These are phyloP conservation scores for Diutina rugosa DNA, from an alignment of 1,139 yeast species.

Conservation along the genomic window DNA sequence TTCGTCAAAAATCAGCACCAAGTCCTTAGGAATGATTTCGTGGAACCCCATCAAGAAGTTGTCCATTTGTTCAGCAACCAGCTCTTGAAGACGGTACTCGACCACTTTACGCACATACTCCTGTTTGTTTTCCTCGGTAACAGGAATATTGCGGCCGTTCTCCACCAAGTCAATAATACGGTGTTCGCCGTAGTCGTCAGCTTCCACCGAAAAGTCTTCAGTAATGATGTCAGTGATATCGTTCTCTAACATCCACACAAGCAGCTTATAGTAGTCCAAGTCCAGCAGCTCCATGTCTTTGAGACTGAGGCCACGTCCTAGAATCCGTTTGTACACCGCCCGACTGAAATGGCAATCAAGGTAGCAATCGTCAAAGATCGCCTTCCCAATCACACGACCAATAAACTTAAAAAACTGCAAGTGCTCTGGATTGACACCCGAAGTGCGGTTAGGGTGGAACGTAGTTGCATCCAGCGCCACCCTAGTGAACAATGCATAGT, in stretches of 20 bases:
- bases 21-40: slow-evolving; percentile 80
- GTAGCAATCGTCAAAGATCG: slow-evolving; percentile 76
- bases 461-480: slow-evolving; percentile 89
- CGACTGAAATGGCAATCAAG: slow-evolving; percentile 93
- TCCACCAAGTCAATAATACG: slow-evolving; percentile 70
- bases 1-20: slow-evolving; percentile 83
- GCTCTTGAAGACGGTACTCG: slow-evolving; percentile 71
- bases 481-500: slow-evolving; percentile 85
- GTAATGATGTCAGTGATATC: slow-evolving; percentile 93
- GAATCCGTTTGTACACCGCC: slow-evolving; percentile 81
- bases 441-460: slow-evolving; percentile 89
- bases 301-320: slow-evolving; percentile 71
- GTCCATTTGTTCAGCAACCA: slow-evolving; percentile 82
- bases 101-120: slow-evolving; percentile 82
- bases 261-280: slow-evolving; percentile 80
- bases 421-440: slow-evolving; percentile 90
- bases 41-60: slow-evolving; percentile 81
- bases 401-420: slow-evolving; percentile 85
- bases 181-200: slow-evolving; percentile 90
- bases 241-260: slow-evolving; percentile 94
- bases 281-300: slow-evolving; percentile 95
- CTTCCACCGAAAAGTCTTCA: slow-evolving; percentile 90
- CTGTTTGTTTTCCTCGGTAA: slow-evolving; percentile 81
- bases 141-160: slow-evolving; percentile 72
- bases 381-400: slow-evolving; percentile 91